phyloP scores from a whole-genome alignment of 164 flowering plant genomes.

The Berberis thunbergii region DNA sequence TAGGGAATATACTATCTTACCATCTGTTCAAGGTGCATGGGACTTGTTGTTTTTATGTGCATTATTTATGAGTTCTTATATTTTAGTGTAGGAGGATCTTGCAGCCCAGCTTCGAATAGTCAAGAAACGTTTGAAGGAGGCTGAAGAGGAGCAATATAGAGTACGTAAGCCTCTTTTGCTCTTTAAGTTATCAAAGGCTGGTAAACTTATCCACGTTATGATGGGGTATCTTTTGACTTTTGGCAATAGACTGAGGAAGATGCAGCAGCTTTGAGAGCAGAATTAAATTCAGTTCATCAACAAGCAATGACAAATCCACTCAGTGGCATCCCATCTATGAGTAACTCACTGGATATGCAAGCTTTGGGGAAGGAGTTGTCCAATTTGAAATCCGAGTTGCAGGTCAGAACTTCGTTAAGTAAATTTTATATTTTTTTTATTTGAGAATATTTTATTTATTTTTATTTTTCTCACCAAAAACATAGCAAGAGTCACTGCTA shows the following conservation, averaged over 20 bases:
- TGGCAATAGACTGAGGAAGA: constrained; percentile 83
- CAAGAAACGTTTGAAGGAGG: constrained; percentile 81
- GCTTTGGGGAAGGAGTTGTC: constrained; percentile 71
- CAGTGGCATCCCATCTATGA: constrained; percentile 33
- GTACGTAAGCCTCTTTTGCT: constrained; percentile 30
- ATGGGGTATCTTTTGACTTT: constrained; percentile 4
- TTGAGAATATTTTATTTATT: background rate
- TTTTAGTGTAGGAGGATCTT: constrained; percentile 82
- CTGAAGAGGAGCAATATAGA: constrained; percentile 94
- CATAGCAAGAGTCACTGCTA: constrained; percentile 55
- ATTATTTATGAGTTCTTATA: constrained; percentile 12
- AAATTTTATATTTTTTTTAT: background rate
- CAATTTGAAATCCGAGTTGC: constrained; percentile 49
- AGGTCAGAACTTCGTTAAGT: constrained; percentile 31
- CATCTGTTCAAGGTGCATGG: background rate
- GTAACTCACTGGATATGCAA: constrained; percentile 41
- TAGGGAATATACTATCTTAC: constrained; percentile 43
- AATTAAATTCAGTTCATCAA: constrained; percentile 71
- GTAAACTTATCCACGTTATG: constrained; percentile 7
- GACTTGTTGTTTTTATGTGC: background rate
- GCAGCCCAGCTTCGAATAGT: constrained; percentile 75
- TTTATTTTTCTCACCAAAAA: constrained; percentile 11
- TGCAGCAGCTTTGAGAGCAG: constrained; percentile 84
- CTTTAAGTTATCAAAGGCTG: background rate
- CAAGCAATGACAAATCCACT: constrained; percentile 47